Percentiles rank a stretch among this genome's conserved stretches.
phyloP scores from a whole-genome alignment of 805 yeast genomes.

The Yamadazyma laniorum region DNA sequence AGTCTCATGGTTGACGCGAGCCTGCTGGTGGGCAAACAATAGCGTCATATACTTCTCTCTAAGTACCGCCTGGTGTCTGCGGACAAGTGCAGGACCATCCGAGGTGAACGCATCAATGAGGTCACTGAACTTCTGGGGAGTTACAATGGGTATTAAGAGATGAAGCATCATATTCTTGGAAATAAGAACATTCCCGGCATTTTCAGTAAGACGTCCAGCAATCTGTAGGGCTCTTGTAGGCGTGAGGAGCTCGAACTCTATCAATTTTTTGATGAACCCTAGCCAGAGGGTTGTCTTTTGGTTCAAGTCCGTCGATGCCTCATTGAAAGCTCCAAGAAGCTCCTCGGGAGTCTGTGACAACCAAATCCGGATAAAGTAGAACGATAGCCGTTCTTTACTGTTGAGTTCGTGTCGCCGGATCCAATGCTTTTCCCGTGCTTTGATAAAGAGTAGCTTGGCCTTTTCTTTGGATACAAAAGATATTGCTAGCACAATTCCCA shows the following conservation, averaged over 20 bases:
- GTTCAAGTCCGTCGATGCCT: slow-evolving; percentile 20
- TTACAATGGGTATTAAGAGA: slow-evolving; percentile 29
- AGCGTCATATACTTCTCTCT: slow-evolving; percentile 28
- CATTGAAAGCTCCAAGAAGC: slow-evolving; percentile 33
- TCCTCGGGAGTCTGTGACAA: slow-evolving; percentile 35
- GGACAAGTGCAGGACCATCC: slow-evolving; percentile 1
- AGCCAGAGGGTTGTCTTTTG: slow-evolving; percentile 35
- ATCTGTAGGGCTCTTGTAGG: slow-evolving; percentile 26
- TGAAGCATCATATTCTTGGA: slow-evolving; percentile 32
- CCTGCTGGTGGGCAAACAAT: slow-evolving; percentile 16
- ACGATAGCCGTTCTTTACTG: slow-evolving; percentile 21
- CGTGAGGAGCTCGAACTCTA: slow-evolving; percentile 32
- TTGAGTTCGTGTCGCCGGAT: slow-evolving; percentile 22
- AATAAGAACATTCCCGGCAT: slow-evolving; percentile 22
- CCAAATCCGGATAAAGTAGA: slow-evolving; percentile 24
- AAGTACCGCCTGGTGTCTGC: slow-evolving; percentile 15
- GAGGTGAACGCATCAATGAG: slow-evolving; percentile 14
- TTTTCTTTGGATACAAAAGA: slow-evolving; percentile 22
- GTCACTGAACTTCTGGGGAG: slow-evolving; percentile 9
- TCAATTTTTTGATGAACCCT: slow-evolving; percentile 30
- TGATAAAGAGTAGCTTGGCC: slow-evolving; percentile 23
- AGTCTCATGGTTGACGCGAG: background rate
- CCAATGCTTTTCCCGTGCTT: slow-evolving; percentile 6
- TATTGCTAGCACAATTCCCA: slow-evolving; percentile 38
- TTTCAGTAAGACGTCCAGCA: slow-evolving; percentile 22